Base-by-base conservation (phyloP, 192 early-diverging fungal genomes). In the Phlyctochytrium planicorne region DNA sequence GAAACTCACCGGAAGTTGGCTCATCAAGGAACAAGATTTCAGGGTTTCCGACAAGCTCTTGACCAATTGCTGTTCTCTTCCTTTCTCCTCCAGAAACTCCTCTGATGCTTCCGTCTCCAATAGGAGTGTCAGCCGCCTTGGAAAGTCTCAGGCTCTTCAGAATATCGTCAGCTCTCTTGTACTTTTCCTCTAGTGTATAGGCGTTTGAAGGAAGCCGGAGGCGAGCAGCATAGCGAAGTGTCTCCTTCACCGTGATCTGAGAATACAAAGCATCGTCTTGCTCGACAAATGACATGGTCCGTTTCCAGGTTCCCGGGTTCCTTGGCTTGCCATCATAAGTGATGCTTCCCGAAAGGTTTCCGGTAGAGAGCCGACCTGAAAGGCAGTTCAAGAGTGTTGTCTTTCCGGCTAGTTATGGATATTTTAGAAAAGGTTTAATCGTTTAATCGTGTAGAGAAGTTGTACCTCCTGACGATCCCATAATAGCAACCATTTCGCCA, bases 11-110 rank as follows among this genome's bases (percentile, higher is more conserved):
- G 55, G 52, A 60, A 0, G 79, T 81, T 1, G 79, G 79, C 57
- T 78, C 76, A 35, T 61, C 69, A 0, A 71, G 34, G 34, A 71
- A 71, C 14, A 71, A 36, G 40, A 71, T 37, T 33, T 59, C 27
- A 6, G 56, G 56, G 12, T 59, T 25, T 12, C 71, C 67, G 25
- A 76, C 27, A 6, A 95, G 80, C 75, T 95, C 91, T 33, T 88
- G 75, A 53, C 86, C 93, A 63, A 95, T 90, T 10, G 56, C 17
- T 20, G 27, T 29, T 37, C 91, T 89, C 75, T 90, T 90, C 69
- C 88, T 89, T 73, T 93, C 90, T 60, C 91, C 92, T 4, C 93
- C 85, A 37, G 87, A 89, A 60, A 94, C 89, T 23, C 56, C 74
- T 69, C 53, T 69, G 69, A 2, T 52, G 27, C 40, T 66, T 37